These are phyloP conservation scores for Hylodesmum podocarpum DNA, from an alignment of 306 rosid species.

Conservation along the genomic window DNA sequence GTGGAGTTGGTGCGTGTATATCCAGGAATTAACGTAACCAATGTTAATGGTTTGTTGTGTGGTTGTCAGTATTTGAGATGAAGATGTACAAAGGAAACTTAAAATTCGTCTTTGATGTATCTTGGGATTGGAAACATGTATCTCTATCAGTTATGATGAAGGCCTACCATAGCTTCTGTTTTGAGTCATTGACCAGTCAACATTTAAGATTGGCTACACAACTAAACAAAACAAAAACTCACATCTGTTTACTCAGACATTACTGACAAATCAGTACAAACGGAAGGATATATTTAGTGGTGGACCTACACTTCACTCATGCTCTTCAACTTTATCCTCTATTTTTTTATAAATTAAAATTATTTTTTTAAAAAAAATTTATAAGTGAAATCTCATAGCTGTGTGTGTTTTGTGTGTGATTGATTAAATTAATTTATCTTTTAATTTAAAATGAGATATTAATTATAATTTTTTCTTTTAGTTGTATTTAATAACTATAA, in stretches of 20 bases:
- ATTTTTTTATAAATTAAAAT: too few relatives aligned
- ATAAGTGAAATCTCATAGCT: too few relatives aligned
- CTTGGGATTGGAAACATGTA: slow-evolving; percentile 28
- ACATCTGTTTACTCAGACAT: background rate
- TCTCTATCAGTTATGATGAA: background rate
- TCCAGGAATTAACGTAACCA: background rate
- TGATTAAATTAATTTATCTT: too few relatives aligned
- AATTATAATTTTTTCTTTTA: too few relatives aligned
- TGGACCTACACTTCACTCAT: too few relatives aligned
- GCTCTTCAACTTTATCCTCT: too few relatives aligned
- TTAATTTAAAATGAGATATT: too few relatives aligned
- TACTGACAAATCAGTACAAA: background rate
- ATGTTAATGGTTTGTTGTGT: slow-evolving; percentile 15
- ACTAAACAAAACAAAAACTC: slow-evolving; percentile 8
- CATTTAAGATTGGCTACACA: background rate
- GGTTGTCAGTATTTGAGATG: slow-evolving; percentile 24
- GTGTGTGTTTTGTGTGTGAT: too few relatives aligned
- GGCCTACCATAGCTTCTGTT: slow-evolving; percentile 27
- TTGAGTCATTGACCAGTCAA: slow-evolving; percentile 45
- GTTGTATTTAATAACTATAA: too few relatives aligned
- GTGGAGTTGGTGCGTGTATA: background rate
- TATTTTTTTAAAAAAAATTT: too few relatives aligned
- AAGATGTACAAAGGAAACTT: slow-evolving; percentile 26
- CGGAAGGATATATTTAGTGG: background rate
- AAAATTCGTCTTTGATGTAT: slow-evolving; percentile 24